Evolutionary conservation across 495 filamentous ascomycete genomes (phyloP).

Genomic region (Neohortaea acidophila): DNA sequence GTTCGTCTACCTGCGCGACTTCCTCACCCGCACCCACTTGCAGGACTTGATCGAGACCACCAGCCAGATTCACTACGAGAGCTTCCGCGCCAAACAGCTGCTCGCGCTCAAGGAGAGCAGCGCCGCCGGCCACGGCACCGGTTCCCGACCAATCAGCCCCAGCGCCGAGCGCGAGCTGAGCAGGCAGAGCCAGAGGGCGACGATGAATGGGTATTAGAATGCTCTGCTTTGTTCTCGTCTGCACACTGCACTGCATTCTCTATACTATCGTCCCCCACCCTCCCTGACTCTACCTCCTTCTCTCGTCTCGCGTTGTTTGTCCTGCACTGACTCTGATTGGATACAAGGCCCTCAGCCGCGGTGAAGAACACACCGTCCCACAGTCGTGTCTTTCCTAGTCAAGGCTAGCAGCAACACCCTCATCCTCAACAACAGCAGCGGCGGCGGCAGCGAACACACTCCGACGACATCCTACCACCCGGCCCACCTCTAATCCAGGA

Average conservation of each 20-base stretch:
- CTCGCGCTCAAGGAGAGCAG: constrained; percentile 95
- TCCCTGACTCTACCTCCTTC: neutral
- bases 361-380: neutral
- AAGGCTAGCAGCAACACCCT: no score
- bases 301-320: neutral
- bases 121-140: constrained; percentile 62
- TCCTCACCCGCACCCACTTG: constrained; percentile 88
- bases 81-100: constrained; percentile 98
- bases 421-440: no score
- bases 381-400: neutral
- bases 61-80: constrained; percentile 99
- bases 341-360: neutral
- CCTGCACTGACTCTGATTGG: no score
- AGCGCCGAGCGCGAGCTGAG: constrained; percentile 88
- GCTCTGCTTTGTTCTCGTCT: neutral
- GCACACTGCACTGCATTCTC: neutral
- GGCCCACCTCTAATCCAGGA: no score
- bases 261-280: neutral
- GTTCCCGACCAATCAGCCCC: constrained; percentile 66
- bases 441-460: no score
- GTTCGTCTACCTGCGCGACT: constrained; percentile 95
- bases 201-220: constrained; percentile 80
- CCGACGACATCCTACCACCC: no score
- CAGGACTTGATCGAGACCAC: constrained; percentile 98
- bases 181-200: constrained; percentile 88